phyloP scores from a whole-genome alignment of 345 rosid species.

The Eucalyptus pauciflora region DNA sequence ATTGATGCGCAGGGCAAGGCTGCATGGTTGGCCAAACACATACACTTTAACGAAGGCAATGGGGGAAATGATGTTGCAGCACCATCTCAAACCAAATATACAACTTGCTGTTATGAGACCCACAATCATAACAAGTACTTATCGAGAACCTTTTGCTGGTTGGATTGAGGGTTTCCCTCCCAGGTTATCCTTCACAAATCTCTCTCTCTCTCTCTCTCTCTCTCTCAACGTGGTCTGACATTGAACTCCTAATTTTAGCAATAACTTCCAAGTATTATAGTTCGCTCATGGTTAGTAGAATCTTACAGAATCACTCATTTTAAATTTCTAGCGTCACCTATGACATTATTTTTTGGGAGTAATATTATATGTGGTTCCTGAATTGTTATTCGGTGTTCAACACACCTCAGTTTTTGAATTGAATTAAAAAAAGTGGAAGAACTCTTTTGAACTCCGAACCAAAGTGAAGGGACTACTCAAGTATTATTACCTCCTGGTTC shows the following conservation, averaged over 20 bases:
- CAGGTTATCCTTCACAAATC: neutral
- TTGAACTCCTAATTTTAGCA: neutral
- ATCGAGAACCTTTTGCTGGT: constrained; percentile 27
- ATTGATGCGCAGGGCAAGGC: constrained; percentile 4
- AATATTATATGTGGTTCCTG: neutral
- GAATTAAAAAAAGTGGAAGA: neutral
- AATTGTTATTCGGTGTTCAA: neutral
- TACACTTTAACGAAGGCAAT: constrained; percentile 34
- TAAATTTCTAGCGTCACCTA: neutral
- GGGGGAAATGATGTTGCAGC: constrained; percentile 29
- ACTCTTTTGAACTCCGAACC: too few species aligned
- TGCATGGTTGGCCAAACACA: constrained; percentile 29
- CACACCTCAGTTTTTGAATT: fast-evolving
- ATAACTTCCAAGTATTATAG: neutral
- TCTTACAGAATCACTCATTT: neutral
- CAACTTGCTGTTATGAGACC: constrained; percentile 21
- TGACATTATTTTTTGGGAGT: neutral
- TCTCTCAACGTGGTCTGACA: neutral
- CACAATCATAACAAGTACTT: constrained; percentile 25
- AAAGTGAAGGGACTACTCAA: neutral
- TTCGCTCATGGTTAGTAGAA: neutral
- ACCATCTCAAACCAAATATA: constrained; percentile 5
- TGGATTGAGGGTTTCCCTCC: constrained; percentile 23
- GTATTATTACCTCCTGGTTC: neutral
- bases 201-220: neutral